A percentile compares a stretch with the other conserved stretches of the same genome.
These are phyloP conservation scores for Vicia sativa DNA, from an alignment of 306 rosid species.

Conservation along the genomic window DNA sequence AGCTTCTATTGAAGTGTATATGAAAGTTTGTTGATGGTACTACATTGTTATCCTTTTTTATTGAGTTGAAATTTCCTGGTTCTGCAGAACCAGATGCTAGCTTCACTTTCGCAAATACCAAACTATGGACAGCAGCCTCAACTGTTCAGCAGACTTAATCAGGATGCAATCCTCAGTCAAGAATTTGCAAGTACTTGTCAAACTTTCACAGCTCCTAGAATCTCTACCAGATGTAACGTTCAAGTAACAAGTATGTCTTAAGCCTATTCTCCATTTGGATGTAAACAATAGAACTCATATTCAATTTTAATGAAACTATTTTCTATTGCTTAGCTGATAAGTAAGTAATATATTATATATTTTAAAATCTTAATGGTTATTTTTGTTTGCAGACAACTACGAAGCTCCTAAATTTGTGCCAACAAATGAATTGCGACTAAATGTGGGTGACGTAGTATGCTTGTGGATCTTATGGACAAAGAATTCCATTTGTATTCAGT, in stretches of 20 bases:
- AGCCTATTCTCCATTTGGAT: slow-evolving; percentile 25
- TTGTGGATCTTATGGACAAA: slow-evolving; percentile 26
- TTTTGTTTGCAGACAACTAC: slow-evolving; percentile 44
- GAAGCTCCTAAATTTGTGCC: slow-evolving; percentile 37
- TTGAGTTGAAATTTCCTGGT: slow-evolving; percentile 22
- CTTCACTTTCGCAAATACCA: slow-evolving; percentile 47
- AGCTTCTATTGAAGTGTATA: slow-evolving; percentile 17
- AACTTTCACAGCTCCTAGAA: slow-evolving; percentile 30
- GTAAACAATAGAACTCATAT: neutral
- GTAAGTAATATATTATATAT: slow-evolving; percentile 6
- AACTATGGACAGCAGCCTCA: slow-evolving; percentile 36
- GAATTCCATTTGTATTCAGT: neutral
- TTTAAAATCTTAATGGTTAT: slow-evolving; percentile 23
- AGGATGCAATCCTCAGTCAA: slow-evolving; percentile 40
- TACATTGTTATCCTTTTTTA: slow-evolving; percentile 30
- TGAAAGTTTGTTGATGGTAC: slow-evolving; percentile 22
- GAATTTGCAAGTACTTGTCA: neutral
- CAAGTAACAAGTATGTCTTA: slow-evolving; percentile 48
- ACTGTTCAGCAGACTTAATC: slow-evolving; percentile 36
- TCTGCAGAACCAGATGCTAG: slow-evolving; percentile 34
- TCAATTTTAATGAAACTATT: neutral
- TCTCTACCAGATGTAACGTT: slow-evolving; percentile 14
- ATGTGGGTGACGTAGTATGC: slow-evolving; percentile 44
- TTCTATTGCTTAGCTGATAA: slow-evolving; percentile 1
- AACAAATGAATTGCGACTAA: slow-evolving; percentile 41